Evolutionary conservation across 1,284 basidiomycete genomes (phyloP).

Genomic region (Puccinia coronata): DNA sequence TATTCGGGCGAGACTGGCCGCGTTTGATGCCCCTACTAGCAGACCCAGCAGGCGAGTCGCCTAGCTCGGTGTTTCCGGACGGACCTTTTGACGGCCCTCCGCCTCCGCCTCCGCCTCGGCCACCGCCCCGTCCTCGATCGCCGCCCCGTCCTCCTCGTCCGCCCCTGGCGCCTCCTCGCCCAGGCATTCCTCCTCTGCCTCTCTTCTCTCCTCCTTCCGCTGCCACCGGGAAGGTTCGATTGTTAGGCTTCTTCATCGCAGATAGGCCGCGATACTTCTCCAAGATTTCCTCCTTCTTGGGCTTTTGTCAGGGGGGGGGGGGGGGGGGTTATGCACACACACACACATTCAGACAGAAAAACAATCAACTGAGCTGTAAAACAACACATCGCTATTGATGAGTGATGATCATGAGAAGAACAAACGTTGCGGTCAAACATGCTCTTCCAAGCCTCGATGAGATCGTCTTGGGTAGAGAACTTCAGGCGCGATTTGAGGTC

Average conservation of each 20-base stretch:
- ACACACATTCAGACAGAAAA: no score
- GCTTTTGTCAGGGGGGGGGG: neutral
- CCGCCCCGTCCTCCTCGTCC: slow-evolving; percentile 25
- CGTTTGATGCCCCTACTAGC: slow-evolving; percentile 62
- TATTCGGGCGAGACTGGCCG: slow-evolving; percentile 80
- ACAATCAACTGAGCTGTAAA: no score
- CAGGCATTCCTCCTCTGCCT: slow-evolving; percentile 53
- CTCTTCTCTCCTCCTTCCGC: slow-evolving; percentile 55
- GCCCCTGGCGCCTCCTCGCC: slow-evolving; percentile 25
- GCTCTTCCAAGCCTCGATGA: slow-evolving; percentile 27
- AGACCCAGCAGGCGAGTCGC: slow-evolving; percentile 78
- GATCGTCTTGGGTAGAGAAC: slow-evolving; percentile 14
- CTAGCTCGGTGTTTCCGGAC: slow-evolving; percentile 66
- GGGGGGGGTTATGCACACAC: neutral
- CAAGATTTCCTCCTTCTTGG: slow-evolving; percentile 16
- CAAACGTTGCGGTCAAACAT: slow-evolving; percentile 44
- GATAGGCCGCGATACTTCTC: neutral
- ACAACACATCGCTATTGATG: no score
- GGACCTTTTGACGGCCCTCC: neutral
- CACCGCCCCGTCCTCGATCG: slow-evolving; percentile 16
- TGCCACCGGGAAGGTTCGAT: neutral
- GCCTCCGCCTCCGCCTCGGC: slow-evolving; percentile 13
- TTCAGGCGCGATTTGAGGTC: neutral
- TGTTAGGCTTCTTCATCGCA: neutral
- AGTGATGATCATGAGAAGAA: no score